Conservation (phyloP, 2,329 filamentous ascomycete genomes). For the Colletotrichum aenigma region DNA sequence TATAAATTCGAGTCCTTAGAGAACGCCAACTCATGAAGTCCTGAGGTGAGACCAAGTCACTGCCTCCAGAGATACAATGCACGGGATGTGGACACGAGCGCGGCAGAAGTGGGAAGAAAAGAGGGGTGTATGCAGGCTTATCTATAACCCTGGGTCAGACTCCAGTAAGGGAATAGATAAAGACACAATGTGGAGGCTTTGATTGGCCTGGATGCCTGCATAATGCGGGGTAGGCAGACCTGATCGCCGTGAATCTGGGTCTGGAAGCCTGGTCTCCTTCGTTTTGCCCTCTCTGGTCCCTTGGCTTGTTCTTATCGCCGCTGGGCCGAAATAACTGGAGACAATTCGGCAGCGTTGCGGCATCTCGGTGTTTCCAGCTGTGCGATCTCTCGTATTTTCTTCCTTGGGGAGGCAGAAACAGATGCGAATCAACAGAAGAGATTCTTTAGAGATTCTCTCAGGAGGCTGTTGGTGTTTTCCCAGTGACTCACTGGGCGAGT, state of each 20-base stretch:
- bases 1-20: not conserved
- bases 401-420: not conserved
- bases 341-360: not conserved
- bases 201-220: not conserved
- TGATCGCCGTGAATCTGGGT: not conserved
- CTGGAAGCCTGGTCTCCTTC: not conserved
- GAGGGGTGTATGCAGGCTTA: not conserved
- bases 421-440: not conserved
- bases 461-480: not conserved
- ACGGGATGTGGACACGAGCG: not conserved
- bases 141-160: not conserved
- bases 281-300: not conserved
- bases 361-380: not conserved
- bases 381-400: not conserved
- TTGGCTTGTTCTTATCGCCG: not conserved
- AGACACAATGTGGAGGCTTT: not conserved
- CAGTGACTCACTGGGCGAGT: not conserved
- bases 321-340: not conserved
- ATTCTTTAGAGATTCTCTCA: not conserved
- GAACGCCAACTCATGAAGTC: not conserved
- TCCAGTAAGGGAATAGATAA: not conserved
- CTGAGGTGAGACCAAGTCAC: not conserved
- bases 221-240: constrained; percentile 4
- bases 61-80: not conserved
- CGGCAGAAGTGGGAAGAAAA: not conserved